A percentile compares a stretch with the other conserved stretches of the same genome.
Conservation (phyloP, 2,329 filamentous ascomycete species). For the Ascochyta pisi region DNA sequence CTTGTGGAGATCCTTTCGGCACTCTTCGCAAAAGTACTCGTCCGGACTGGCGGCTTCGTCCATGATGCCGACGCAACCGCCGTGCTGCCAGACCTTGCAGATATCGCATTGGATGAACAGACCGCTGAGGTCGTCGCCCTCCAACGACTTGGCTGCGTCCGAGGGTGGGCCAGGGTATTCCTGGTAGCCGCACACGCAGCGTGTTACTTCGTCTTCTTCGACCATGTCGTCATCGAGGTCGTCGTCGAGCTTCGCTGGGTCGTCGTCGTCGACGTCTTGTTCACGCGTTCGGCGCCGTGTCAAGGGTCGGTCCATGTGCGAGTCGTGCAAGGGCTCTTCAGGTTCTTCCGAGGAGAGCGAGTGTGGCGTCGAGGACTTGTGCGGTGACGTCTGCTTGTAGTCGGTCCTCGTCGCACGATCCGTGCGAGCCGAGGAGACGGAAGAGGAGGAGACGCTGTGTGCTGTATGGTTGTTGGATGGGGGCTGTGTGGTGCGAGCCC, state of each 20-base stretch:
- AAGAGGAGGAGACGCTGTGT: constrained; percentile 78
- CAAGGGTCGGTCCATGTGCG: constrained; percentile 68
- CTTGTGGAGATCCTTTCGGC: constrained; percentile 88
- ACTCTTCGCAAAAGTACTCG: constrained; percentile 97
- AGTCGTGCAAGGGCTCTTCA: constrained; percentile 62
- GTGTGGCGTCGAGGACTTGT: constrained; percentile 76
- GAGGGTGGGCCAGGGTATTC: constrained; percentile 85
- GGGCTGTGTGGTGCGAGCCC: constrained; percentile 80
- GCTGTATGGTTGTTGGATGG: constrained; percentile 69
- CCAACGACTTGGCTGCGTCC: constrained; percentile 62
- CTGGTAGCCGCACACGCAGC: constrained; percentile 92
- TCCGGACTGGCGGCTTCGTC: constrained; percentile 92
- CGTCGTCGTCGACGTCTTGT: constrained; percentile 68
- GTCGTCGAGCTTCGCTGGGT: constrained; percentile 57
- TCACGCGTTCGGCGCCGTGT: constrained; percentile 81
- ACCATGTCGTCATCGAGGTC: constrained; percentile 68
- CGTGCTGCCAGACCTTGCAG: constrained; percentile 99
- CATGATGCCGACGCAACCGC: constrained; percentile 95
- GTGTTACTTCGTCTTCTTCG: constrained; percentile 84
- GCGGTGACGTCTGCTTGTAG: constrained; percentile 74
- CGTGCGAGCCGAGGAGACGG: constrained; percentile 72
- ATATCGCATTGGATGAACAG: constrained; percentile 98
- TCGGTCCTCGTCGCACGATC: constrained; percentile 77
- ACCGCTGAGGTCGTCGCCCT: constrained; percentile 80
- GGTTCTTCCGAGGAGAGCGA: constrained; percentile 74